Evolutionary conservation across 2,329 filamentous ascomycete genomes (phyloP).

Genomic region (Exutisphaerella laricina): DNA sequence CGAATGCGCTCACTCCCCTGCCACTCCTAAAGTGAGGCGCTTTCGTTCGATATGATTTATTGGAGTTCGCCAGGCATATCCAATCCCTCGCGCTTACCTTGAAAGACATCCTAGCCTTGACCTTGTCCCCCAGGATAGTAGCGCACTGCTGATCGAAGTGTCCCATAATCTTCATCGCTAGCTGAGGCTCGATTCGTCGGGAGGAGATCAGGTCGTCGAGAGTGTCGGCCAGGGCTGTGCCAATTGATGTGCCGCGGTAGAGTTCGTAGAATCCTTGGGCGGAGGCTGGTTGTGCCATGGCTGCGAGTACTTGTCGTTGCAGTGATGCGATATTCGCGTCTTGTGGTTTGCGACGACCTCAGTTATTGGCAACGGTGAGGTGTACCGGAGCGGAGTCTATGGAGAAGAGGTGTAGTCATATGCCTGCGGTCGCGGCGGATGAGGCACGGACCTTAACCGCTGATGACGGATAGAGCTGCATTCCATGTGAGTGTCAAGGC

Average conservation of each 20-base stretch:
- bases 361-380: slow-evolving; percentile 4
- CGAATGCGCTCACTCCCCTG: too few species aligned
- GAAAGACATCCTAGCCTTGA: slow-evolving; percentile 86
- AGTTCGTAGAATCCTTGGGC: slow-evolving; percentile 73
- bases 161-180: slow-evolving; percentile 95
- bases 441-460: neutral
- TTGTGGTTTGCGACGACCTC: slow-evolving; percentile 8
- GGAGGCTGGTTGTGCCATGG: slow-evolving; percentile 21
- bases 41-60: too few species aligned
- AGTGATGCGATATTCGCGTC: neutral
- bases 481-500: slow-evolving; percentile 9
- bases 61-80: too few species aligned
- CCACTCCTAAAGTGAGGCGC: too few species aligned
- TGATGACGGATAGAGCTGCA: slow-evolving; percentile 1
- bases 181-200: slow-evolving; percentile 90
- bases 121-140: slow-evolving; percentile 83
- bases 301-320: neutral
- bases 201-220: slow-evolving; percentile 95
- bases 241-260: slow-evolving; percentile 98
- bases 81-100: too few species aligned
- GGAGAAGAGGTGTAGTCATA: slow-evolving; percentile 3
- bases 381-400: slow-evolving; percentile 8
- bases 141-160: slow-evolving; percentile 94
- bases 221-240: slow-evolving; percentile 86
- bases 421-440: neutral